Conservation (phyloP, 2,329 filamentous ascomycete genomes). For the Biscogniauxia marginata region DNA sequence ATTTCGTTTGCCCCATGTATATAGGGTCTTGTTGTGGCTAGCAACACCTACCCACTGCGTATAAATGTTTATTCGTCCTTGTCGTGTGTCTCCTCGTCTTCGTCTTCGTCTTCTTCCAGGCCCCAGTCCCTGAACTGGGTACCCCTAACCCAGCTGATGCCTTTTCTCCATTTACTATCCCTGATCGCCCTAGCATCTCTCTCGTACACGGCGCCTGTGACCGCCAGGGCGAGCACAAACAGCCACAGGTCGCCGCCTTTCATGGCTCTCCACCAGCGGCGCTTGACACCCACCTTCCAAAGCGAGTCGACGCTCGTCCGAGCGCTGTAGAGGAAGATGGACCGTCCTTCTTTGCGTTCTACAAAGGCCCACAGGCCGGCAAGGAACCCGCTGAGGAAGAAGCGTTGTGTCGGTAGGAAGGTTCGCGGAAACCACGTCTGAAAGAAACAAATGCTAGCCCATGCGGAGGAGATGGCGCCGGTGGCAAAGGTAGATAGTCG, state of each 20-base stretch:
- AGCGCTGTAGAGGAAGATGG: constrained; percentile 75
- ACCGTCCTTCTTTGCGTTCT: constrained; percentile 61
- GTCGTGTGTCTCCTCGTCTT: constrained; percentile 37
- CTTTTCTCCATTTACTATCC: constrained; percentile 67
- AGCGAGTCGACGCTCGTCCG: constrained; percentile 76
- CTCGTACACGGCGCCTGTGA: constrained; percentile 78
- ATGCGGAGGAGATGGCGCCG: constrained; percentile 79
- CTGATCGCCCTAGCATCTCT: constrained; percentile 65
- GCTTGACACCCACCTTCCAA: constrained; percentile 94
- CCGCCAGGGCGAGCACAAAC: constrained; percentile 75
- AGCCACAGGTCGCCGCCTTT: constrained; percentile 81
- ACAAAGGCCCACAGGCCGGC: constrained; percentile 84
- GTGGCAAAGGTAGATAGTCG: constrained; percentile 76
- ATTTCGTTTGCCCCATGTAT: too few relatives aligned
- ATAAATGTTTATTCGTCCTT: too few relatives aligned
- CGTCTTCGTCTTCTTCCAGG: constrained; percentile 50
- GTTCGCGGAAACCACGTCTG: constrained; percentile 73
- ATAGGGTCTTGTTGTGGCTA: too few relatives aligned
- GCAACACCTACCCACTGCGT: too few relatives aligned
- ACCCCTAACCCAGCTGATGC: constrained; percentile 69
- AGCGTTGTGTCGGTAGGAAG: constrained; percentile 77
- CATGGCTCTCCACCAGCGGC: constrained; percentile 81
- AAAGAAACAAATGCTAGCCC: constrained; percentile 89
- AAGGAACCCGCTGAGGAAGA: constrained; percentile 84
- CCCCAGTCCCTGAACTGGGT: constrained; percentile 73